These are phyloP conservation scores for Linum tenue DNA, from an alignment of 345 rosid genomes.

Conservation along the genomic window DNA sequence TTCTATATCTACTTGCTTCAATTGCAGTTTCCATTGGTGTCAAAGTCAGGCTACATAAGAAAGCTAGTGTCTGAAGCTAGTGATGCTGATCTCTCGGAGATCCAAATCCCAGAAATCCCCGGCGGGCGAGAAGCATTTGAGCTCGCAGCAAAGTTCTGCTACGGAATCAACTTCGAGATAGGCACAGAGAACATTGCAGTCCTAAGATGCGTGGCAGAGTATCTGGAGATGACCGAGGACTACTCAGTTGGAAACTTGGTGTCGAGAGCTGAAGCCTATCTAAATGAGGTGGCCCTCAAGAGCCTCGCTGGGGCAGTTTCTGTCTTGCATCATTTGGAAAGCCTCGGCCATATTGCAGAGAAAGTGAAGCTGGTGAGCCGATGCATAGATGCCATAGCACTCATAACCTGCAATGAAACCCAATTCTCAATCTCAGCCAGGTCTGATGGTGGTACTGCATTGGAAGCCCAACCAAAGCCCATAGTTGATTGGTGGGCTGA, in stretches of 20 bases:
- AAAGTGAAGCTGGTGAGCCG: slow-evolving; percentile 64
- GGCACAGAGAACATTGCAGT: slow-evolving; percentile 61
- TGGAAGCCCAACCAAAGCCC: slow-evolving; percentile 18
- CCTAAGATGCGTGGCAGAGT: slow-evolving; percentile 77
- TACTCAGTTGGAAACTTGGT: slow-evolving; percentile 61
- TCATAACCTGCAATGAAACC: slow-evolving; percentile 60
- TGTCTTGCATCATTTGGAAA: slow-evolving; percentile 50
- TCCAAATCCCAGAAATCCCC: slow-evolving; percentile 47
- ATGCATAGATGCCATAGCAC: slow-evolving; percentile 75
- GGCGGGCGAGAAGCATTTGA: slow-evolving; percentile 80
- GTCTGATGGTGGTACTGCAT: slow-evolving; percentile 25
- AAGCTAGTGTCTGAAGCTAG: slow-evolving; percentile 53
- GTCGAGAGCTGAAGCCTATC: slow-evolving; percentile 62
- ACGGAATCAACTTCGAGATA: slow-evolving; percentile 85
- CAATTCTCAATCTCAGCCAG: slow-evolving; percentile 39
- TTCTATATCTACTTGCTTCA: slow-evolving; percentile 3
- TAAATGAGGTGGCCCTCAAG: slow-evolving; percentile 67
- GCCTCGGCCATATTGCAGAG: slow-evolving; percentile 53
- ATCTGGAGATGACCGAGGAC: slow-evolving; percentile 85
- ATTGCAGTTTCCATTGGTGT: slow-evolving; percentile 64
- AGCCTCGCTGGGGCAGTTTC: slow-evolving; percentile 63
- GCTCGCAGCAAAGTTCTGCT: slow-evolving; percentile 82
- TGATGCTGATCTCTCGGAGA: slow-evolving; percentile 46
- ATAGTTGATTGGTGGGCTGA: slow-evolving; percentile 96
- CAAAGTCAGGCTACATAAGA: slow-evolving; percentile 68